Conservation (phyloP, 495 filamentous ascomycete species). For the Penicillium longicatenatum region DNA sequence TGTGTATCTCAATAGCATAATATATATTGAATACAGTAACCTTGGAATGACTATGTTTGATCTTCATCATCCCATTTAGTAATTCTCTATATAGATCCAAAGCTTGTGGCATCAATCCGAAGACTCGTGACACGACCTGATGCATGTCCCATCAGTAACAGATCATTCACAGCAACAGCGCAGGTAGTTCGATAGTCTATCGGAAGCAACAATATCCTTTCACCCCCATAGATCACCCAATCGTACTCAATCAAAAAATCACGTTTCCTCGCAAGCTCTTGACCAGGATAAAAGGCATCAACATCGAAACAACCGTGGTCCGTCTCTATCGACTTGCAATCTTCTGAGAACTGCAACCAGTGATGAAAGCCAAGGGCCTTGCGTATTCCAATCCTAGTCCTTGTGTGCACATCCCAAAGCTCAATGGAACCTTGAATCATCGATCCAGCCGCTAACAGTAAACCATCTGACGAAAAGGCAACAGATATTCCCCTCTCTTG, state of each 20-base stretch:
- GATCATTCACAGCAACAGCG: not conserved
- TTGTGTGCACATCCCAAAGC: not conserved
- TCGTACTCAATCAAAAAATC: not conserved
- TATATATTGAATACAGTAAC: not conserved
- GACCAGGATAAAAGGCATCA: not conserved
- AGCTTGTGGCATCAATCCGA: not conserved
- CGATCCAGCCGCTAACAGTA: not conserved
- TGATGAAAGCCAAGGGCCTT: not conserved
- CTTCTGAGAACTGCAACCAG: not conserved
- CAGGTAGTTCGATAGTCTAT: not conserved
- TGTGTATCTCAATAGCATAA: not conserved
- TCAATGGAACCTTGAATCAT: not conserved
- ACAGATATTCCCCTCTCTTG: not conserved
- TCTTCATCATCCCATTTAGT: too few species aligned
- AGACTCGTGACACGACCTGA: not conserved
- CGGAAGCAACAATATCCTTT: not conserved
- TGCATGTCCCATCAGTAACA: not conserved
- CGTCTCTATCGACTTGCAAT: not conserved
- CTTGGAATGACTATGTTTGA: not conserved
- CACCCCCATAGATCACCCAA: not conserved
- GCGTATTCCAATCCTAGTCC: not conserved
- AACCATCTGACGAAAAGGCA: not conserved
- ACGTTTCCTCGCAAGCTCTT: not conserved
- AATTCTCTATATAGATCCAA: not conserved
- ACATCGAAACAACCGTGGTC: not conserved